A percentile compares a stretch with the other conserved stretches of the same genome.
phyloP scores from a whole-genome alignment of 306 rosid species.

The Quillaja saponaria region DNA sequence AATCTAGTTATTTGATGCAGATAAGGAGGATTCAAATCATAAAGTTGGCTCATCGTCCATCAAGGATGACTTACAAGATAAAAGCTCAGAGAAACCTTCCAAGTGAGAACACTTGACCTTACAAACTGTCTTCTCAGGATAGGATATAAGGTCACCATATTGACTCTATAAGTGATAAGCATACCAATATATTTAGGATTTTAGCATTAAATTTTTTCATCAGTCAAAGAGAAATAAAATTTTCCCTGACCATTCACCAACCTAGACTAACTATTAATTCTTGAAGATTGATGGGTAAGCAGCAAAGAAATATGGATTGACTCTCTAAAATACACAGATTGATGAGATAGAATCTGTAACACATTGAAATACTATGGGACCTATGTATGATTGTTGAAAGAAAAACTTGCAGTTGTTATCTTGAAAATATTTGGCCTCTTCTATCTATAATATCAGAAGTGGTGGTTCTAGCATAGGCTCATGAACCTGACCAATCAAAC shows the following conservation, averaged over 20 bases:
- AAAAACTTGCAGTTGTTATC: too few species aligned
- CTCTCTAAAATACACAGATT: too few species aligned
- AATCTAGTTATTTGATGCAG: constrained; percentile 38
- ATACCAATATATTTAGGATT: constrained; percentile 13
- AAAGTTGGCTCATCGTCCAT: constrained; percentile 38
- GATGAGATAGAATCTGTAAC: too few species aligned
- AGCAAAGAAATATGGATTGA: too few species aligned
- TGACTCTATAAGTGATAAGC: not conserved
- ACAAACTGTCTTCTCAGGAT: constrained; percentile 3
- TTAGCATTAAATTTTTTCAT: constrained; percentile 18
- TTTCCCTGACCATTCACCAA: constrained; percentile 1
- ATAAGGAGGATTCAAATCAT: constrained; percentile 36
- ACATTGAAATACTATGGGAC: too few species aligned
- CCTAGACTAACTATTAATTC: too few species aligned
- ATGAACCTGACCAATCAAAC: too few species aligned
- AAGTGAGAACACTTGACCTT: constrained; percentile 47
- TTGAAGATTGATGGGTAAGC: too few species aligned
- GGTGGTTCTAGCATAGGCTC: too few species aligned
- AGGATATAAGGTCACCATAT: constrained; percentile 4
- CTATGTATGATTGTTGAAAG: too few species aligned
- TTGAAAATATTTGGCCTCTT: too few species aligned
- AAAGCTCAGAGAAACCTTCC: constrained; percentile 39
- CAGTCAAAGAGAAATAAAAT: constrained; percentile 10
- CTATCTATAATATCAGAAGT: too few species aligned
- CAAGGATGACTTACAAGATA: constrained; percentile 37